A percentile compares a stretch with the other conserved stretches of the same genome.
phyloP scores from a whole-genome alignment of 352 stramenopile species.

The Phytophthora fragariae region DNA sequence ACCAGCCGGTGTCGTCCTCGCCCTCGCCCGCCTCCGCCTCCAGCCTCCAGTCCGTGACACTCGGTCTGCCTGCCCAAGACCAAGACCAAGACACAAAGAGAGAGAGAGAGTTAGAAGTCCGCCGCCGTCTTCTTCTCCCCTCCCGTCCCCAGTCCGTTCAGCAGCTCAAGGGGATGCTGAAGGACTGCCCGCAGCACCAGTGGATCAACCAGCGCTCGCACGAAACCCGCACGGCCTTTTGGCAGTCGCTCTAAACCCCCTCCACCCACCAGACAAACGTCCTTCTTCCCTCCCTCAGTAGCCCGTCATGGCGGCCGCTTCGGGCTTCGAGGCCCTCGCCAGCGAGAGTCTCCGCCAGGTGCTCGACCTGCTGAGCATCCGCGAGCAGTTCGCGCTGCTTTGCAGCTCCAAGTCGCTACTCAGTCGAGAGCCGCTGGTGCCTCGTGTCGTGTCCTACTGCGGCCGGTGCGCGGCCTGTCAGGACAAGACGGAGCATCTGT shows the following conservation, averaged over 20 bases:
- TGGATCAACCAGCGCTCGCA: conserved; percentile 90
- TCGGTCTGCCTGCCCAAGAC: not conserved
- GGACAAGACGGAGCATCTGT: conserved; percentile 66
- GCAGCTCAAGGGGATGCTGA: conserved; percentile 71
- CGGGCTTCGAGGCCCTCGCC: conserved; percentile 34
- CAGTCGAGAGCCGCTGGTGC: conserved; percentile 50
- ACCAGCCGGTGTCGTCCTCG: not conserved
- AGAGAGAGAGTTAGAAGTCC: conserved; percentile 10
- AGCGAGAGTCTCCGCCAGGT: conserved; percentile 66
- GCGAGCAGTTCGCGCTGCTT: conserved; percentile 71
- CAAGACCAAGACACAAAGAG: not conserved
- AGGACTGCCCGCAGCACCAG: conserved; percentile 92
- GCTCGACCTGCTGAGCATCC: conserved; percentile 60
- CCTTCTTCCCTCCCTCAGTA: not conserved
- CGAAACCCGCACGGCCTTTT: conserved; percentile 84
- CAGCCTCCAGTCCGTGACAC: not conserved
- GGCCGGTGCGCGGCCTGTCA: conserved; percentile 56
- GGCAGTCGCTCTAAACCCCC: conserved; percentile 61
- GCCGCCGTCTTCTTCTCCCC: not conserved
- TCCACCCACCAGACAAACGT: conserved; percentile 16
- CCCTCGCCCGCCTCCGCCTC: not conserved
- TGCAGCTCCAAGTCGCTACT: conserved; percentile 48
- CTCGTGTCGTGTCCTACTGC: conserved; percentile 66
- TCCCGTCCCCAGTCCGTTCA: conserved; percentile 16
- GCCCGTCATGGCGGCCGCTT: conserved; percentile 19